Conservation (phyloP, 768 basidiomycete genomes). For the Mycena epipterygia region DNA sequence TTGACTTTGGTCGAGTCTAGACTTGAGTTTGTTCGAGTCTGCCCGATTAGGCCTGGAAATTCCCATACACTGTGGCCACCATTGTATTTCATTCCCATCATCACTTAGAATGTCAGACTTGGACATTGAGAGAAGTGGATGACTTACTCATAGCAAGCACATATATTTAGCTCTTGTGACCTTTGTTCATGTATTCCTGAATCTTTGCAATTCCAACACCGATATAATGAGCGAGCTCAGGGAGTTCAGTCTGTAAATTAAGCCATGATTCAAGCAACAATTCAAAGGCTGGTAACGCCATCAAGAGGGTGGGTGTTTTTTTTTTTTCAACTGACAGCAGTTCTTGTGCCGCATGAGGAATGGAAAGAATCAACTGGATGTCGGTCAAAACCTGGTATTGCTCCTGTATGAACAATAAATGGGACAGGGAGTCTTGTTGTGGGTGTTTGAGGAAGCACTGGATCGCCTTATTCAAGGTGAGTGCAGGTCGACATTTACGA, state of each 20-base stretch:
- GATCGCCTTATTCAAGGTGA: constrained; percentile 36
- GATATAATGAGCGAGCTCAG: constrained; percentile 44
- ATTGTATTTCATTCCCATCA: too few species aligned
- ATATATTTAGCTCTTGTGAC: constrained; percentile 44
- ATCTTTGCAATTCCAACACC: constrained; percentile 40
- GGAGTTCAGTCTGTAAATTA: constrained; percentile 32
- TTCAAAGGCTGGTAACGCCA: constrained; percentile 50
- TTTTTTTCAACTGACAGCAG: constrained; percentile 49
- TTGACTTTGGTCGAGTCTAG: too few species aligned
- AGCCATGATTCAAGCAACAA: constrained; percentile 39
- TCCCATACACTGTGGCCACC: too few species aligned
- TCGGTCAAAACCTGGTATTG: constrained; percentile 42
- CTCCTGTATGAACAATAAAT: constrained; percentile 19
- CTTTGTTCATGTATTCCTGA: constrained; percentile 45
- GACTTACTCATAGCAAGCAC: constrained; percentile 50
- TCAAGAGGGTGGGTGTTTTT: constrained; percentile 50
- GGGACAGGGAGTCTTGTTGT: constrained; percentile 15
- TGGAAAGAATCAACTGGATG: constrained; percentile 43
- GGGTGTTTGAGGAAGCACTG: constrained; percentile 34
- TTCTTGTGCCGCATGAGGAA: constrained; percentile 49
- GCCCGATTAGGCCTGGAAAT: too few species aligned
- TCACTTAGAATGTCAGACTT: too few species aligned
- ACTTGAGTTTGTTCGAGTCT: too few species aligned
- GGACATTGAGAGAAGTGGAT: too few species aligned
- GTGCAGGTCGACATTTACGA: background rate